These are phyloP conservation scores for Tolypocladium tundrense DNA, from an alignment of 2,329 filamentous ascomycete genomes.

Conservation along the genomic window DNA sequence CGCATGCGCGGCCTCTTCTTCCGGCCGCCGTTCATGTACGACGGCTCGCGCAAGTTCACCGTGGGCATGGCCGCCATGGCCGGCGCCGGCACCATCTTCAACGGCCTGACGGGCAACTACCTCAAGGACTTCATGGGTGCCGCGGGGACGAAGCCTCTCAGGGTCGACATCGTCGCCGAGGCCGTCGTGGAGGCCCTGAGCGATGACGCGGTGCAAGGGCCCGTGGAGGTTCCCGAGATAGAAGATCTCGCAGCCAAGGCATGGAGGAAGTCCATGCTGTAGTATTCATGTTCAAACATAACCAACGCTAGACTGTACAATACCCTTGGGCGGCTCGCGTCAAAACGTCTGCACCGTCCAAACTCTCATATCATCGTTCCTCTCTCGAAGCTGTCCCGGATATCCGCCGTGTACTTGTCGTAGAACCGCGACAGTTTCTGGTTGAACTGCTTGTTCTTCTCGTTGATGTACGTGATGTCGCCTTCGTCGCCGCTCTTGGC, in stretches of 20 bases:
- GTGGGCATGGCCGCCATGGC: conserved; percentile 74
- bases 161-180: conserved; percentile 78
- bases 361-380: conserved; percentile 74
- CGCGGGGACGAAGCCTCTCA: conserved; percentile 75
- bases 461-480: conserved; percentile 98
- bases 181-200: conserved; percentile 80
- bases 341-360: background rate
- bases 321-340: background rate
- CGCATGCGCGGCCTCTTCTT: conserved; percentile 72
- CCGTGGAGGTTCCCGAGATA: conserved; percentile 69
- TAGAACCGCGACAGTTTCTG: conserved; percentile 93
- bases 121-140: conserved; percentile 71
- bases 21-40: conserved; percentile 82
- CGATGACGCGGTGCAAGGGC: conserved; percentile 62
- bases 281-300: conserved; percentile 14
- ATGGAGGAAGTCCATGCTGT: conserved; percentile 90
- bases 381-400: conserved; percentile 93
- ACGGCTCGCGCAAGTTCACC: conserved; percentile 70
- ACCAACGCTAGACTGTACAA: conserved; percentile 22
- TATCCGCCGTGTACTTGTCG: conserved; percentile 96
- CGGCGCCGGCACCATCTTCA: conserved; percentile 64
- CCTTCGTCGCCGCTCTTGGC: conserved; percentile 71
- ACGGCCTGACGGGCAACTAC: conserved; percentile 64
- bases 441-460: conserved; percentile 99
- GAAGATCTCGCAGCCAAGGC: conserved; percentile 69